A percentile compares a stretch with the other conserved stretches of the same genome.
Conservation (phyloP, 805 yeast genomes). For the Alloascoidea africana region DNA sequence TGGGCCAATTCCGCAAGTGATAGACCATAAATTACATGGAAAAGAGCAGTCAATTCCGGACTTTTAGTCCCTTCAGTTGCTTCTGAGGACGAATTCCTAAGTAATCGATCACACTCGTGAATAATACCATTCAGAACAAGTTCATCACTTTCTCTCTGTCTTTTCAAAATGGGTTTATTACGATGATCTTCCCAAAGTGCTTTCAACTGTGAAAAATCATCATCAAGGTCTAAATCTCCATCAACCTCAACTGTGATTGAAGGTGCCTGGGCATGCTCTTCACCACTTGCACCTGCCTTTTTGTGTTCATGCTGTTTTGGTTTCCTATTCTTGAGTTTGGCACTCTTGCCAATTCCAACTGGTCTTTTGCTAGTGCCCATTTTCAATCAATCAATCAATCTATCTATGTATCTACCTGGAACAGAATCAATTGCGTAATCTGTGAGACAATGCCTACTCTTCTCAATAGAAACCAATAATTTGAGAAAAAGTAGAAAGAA, state of each 20-base stretch:
- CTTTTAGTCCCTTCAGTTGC: slow-evolving; percentile 12
- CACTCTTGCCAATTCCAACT: slow-evolving; percentile 44
- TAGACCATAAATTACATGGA: slow-evolving; percentile 58
- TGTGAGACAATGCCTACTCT: too few species aligned
- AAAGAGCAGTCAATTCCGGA: slow-evolving; percentile 27
- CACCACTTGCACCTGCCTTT: slow-evolving; percentile 10
- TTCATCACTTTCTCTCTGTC: slow-evolving; percentile 23
- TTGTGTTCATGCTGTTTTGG: slow-evolving; percentile 12
- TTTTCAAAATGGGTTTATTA: background rate
- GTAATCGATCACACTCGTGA: slow-evolving; percentile 81
- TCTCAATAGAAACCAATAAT: too few species aligned
- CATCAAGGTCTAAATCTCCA: slow-evolving; percentile 57
- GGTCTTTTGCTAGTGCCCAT: slow-evolving; percentile 47
- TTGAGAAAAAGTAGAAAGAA: too few species aligned
- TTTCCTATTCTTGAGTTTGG: slow-evolving; percentile 30
- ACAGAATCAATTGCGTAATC: too few species aligned
- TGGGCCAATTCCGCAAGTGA: slow-evolving; percentile 15
- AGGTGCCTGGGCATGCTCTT: slow-evolving; percentile 8
- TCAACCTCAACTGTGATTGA: slow-evolving; percentile 46
- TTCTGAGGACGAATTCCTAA: slow-evolving; percentile 30
- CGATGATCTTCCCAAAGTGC: slow-evolving; percentile 31
- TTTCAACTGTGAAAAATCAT: slow-evolving; percentile 61
- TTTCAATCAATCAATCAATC: slow-evolving; percentile 5
- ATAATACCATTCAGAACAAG: slow-evolving; percentile 65
- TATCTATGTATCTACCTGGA: too few species aligned